These are phyloP conservation scores for Fusarium brachygibbosum DNA, from an alignment of 2,329 filamentous ascomycete species.

Conservation along the genomic window DNA sequence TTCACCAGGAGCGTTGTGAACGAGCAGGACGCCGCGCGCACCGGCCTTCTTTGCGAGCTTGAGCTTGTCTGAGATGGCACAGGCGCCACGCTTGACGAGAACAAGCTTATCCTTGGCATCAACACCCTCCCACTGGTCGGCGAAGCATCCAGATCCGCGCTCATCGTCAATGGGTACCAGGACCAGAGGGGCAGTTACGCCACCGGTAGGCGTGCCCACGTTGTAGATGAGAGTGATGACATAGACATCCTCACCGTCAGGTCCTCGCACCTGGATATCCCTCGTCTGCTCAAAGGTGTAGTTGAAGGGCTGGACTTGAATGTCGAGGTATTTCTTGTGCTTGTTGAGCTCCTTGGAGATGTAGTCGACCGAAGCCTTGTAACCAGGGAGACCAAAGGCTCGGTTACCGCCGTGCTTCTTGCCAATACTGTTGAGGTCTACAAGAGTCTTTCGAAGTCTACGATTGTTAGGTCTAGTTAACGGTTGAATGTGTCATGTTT, in stretches of 20 bases:
- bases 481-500: rapidly evolving
- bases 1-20: slow-evolving; percentile 69
- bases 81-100: slow-evolving; percentile 61
- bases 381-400: slow-evolving; percentile 71
- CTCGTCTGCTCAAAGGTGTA: slow-evolving; percentile 60
- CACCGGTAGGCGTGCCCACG: slow-evolving; percentile 58
- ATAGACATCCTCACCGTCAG: slow-evolving; percentile 60
- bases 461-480: slow-evolving; percentile 11
- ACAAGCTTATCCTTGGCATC: slow-evolving; percentile 60
- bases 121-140: slow-evolving; percentile 60
- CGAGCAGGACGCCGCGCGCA: slow-evolving; percentile 66
- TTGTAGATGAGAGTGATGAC: slow-evolving; percentile 63
- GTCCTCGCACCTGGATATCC: slow-evolving; percentile 60
- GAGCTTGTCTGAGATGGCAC: slow-evolving; percentile 60
- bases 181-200: slow-evolving; percentile 56
- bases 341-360: slow-evolving; percentile 62
- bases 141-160: slow-evolving; percentile 58
- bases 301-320: slow-evolving; percentile 62
- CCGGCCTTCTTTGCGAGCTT: slow-evolving; percentile 59
- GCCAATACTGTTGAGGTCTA: slow-evolving; percentile 67
- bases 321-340: slow-evolving; percentile 59
- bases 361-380: slow-evolving; percentile 69
- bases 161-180: slow-evolving; percentile 55
- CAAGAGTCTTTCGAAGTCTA: slow-evolving; percentile 68
- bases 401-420: slow-evolving; percentile 69